Evolutionary conservation across 306 rosid species (phyloP).

Genomic region (Adenanthera pavonina): DNA sequence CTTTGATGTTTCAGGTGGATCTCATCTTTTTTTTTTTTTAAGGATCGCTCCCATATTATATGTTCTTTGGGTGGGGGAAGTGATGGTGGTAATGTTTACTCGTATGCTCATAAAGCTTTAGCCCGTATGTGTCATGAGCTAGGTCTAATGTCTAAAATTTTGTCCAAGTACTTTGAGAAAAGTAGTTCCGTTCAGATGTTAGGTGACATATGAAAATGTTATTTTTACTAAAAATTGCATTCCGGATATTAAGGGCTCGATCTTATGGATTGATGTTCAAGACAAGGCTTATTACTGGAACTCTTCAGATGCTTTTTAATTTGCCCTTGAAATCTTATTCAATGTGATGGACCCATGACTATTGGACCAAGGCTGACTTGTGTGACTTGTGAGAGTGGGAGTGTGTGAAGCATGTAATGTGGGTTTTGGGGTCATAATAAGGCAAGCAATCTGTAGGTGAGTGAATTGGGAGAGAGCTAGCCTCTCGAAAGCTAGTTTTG

Average conservation of each 20-base stretch:
- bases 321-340: background rate
- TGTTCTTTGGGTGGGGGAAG: background rate
- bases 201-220: background rate
- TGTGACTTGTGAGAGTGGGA: too few relatives aligned
- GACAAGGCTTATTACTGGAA: conserved; percentile 3
- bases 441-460: too few relatives aligned
- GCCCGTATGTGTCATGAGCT: background rate
- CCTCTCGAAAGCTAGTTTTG: too few relatives aligned
- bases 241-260: too few relatives aligned
- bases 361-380: too few relatives aligned
- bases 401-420: too few relatives aligned
- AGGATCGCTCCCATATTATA: background rate
- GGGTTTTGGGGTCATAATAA: too few relatives aligned
- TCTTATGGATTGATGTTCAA: background rate
- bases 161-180: background rate
- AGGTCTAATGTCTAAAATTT: background rate
- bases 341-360: too few relatives aligned
- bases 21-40: too few relatives aligned
- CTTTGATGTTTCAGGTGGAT: too few relatives aligned
- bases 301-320: background rate
- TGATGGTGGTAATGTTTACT: background rate
- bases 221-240: background rate
- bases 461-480: too few relatives aligned
- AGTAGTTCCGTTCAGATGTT: conserved; percentile 13
- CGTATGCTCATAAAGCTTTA: background rate